Conservation (phyloP, 176 grass and related monocot genomes). For the Stipa capillata region DNA sequence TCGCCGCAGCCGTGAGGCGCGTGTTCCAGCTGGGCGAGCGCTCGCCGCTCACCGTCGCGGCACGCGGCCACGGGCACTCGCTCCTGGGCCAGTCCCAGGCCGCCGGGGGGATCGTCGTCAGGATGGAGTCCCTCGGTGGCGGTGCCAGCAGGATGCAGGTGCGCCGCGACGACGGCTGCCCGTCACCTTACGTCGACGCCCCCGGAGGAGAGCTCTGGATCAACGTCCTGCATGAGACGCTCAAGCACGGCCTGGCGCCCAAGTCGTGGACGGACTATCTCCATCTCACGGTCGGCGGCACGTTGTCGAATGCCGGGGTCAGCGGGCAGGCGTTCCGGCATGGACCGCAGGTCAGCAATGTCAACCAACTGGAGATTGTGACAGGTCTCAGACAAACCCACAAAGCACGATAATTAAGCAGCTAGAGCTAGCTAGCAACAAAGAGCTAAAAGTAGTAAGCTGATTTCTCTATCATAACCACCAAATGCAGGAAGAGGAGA, state of each 20-base stretch:
- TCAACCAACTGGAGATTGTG: constrained; percentile 78
- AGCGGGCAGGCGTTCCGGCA: constrained; percentile 89
- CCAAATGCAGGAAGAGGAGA: constrained; percentile 77
- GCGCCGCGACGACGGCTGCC: not conserved
- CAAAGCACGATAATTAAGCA: not conserved
- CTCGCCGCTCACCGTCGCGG: constrained; percentile 61
- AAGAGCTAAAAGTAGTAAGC: not conserved
- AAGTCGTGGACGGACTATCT: constrained; percentile 96
- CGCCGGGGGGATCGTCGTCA: constrained; percentile 56
- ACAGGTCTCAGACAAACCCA: constrained; percentile 57
- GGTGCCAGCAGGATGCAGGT: not conserved
- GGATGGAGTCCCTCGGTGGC: constrained; percentile 58
- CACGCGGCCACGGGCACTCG: constrained; percentile 78
- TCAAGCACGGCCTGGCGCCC: constrained; percentile 67
- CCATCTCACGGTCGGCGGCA: constrained; percentile 78
- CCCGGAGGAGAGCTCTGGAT: constrained; percentile 80
- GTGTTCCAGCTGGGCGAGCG: constrained; percentile 34
- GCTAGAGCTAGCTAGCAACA: not conserved
- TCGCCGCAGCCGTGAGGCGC: constrained; percentile 40
- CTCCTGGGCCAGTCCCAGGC: constrained; percentile 79
- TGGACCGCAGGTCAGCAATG: constrained; percentile 92
- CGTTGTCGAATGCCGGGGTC: constrained; percentile 77
- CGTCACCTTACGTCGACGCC: constrained; percentile 46
- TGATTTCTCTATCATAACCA: not conserved
- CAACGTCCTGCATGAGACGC: constrained; percentile 72